These are phyloP conservation scores for Pythium guiyangense DNA, from an alignment of 352 stramenopile genomes.

Conservation along the genomic window DNA sequence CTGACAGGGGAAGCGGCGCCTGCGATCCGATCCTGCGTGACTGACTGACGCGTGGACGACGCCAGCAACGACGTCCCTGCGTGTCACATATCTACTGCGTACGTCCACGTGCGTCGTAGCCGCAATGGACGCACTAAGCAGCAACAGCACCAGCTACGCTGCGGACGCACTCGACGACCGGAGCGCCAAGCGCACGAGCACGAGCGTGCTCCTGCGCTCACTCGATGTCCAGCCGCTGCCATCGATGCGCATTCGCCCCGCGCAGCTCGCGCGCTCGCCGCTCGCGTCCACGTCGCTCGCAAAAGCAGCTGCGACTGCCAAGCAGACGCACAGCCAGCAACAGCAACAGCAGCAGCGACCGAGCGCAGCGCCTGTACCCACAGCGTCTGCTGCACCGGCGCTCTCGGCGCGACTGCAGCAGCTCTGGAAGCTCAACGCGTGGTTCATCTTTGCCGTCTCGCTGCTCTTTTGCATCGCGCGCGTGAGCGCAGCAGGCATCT, in stretches of 20 bases:
- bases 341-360: too few relatives aligned
- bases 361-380: too few relatives aligned
- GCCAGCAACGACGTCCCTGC: too few relatives aligned
- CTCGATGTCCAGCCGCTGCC: constrained; percentile 37
- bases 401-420: constrained; percentile 12
- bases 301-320: not conserved
- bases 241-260: constrained; percentile 37
- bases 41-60: not conserved
- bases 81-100: too few relatives aligned
- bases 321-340: not conserved
- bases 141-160: not conserved
- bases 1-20: too few relatives aligned
- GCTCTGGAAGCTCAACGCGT: constrained; percentile 29
- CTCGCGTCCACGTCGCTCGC: not conserved
- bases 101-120: too few relatives aligned
- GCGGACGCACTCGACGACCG: not conserved
- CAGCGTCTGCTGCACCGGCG: constrained; percentile 3
- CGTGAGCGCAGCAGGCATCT: not conserved
- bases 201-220: constrained; percentile 27
- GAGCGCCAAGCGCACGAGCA: not conserved
- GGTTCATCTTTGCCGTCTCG: constrained; percentile 24
- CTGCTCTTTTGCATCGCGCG: constrained; percentile 18
- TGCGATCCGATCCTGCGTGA: too few relatives aligned
- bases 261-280: constrained; percentile 14
- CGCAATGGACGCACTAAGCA: too few relatives aligned